A percentile compares a stretch with the other conserved stretches of the same genome.
Evolutionary conservation across 2,329 filamentous ascomycete species (phyloP).

Genomic region (Sclerotinia trifoliorum): DNA sequence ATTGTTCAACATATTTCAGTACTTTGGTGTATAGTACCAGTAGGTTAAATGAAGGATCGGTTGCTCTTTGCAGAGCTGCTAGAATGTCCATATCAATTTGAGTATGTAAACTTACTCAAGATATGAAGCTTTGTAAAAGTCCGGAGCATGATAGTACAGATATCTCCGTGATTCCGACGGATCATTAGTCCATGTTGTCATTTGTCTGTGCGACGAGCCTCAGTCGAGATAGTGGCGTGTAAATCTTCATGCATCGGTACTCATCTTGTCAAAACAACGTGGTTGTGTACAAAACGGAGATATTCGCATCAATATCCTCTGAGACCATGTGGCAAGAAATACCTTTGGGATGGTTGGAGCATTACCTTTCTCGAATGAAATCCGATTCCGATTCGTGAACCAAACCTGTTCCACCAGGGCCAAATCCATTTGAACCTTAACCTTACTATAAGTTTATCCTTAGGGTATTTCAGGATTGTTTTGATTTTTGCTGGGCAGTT

Average conservation of each 20-base stretch:
- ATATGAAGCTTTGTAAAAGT: neutral
- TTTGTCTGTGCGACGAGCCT: slow-evolving; percentile 12
- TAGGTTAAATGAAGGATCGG: neutral
- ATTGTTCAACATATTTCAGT: neutral
- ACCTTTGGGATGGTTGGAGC: neutral
- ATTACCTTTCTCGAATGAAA: neutral
- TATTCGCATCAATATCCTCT: neutral
- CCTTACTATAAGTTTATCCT: neutral
- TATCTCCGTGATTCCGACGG: neutral
- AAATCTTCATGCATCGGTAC: neutral
- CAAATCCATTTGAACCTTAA: neutral
- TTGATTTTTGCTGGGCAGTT: neutral
- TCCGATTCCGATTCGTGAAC: neutral
- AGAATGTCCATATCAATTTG: neutral
- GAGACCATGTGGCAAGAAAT: neutral
- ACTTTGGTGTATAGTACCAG: neutral
- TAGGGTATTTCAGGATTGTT: neutral
- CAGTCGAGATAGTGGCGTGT: neutral
- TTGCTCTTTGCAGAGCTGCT: neutral
- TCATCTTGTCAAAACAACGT: neutral
- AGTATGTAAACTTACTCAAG: neutral
- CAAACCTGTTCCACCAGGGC: neutral
- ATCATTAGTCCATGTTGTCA: neutral
- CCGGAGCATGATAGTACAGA: neutral
- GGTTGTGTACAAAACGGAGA: neutral